phyloP scores from a whole-genome alignment of 108 stramenopile species.

The Skeletonema menzelii region DNA sequence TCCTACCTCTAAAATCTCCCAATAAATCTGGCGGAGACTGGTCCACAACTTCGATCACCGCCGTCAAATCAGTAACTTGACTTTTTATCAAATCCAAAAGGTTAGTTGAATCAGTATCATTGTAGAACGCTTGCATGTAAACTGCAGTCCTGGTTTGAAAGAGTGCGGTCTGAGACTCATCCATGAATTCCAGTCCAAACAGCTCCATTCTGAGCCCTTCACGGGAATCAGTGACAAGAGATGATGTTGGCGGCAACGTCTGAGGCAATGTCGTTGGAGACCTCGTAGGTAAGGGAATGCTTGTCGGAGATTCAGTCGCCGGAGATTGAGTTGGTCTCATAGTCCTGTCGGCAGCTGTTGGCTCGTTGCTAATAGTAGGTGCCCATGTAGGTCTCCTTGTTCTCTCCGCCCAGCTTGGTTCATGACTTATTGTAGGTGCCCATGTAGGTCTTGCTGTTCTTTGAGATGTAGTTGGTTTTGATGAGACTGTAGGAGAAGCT shows the following conservation, averaged over 20 bases:
- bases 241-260: not conserved
- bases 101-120: not conserved
- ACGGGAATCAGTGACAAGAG: not conserved
- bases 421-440: not conserved
- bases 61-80: not conserved
- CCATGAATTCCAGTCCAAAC: not conserved
- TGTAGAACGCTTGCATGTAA: constrained; percentile 18
- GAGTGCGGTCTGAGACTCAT: not conserved
- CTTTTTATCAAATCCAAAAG: constrained; percentile 1
- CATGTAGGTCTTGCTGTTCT: not conserved
- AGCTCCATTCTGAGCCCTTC: not conserved
- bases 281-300: not conserved
- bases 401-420: constrained; percentile 1
- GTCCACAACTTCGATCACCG: not conserved
- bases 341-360: not conserved
- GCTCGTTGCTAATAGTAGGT: not conserved
- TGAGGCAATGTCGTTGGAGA: not conserved
- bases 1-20: not conserved
- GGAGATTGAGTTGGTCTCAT: not conserved
- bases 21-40: not conserved
- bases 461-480: not conserved
- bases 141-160: not conserved
- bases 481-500: not conserved
- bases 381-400: not conserved
- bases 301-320: not conserved